Evolutionary conservation across 352 stramenopile species (phyloP), one percentile per base, ranked within the genome.

Genomic region (Phytophthora hybrid): DNA sequence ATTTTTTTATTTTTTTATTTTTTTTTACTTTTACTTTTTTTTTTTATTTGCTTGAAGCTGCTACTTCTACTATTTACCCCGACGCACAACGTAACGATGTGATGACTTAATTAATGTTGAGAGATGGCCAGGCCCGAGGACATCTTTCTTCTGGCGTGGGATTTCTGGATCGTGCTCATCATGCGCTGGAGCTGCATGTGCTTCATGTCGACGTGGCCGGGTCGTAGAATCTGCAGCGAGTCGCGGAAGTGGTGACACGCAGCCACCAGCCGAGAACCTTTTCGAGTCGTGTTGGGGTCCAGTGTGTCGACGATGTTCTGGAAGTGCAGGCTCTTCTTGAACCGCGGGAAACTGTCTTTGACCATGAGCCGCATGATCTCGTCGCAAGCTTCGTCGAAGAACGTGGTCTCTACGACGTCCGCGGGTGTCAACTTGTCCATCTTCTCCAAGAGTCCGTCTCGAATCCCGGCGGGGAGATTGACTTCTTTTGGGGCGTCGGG

Each of bases 361-460:
- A 74, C 89, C 85, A 94, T 93, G 26, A 94, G 71, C n/a, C 74
- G 76, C 83, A 90, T 93, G 73, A 95, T 95, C 77, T 95, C 86
- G 37, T 93, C 78, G 53, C 78, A 87, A 3, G 88, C 80, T 0
- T 76, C 63, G 47, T 93, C 82, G 31, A 90, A 93, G 44, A 94
- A 88, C 0, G 65, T 83, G 14, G 57, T 23, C 14, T 71, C 59
- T 7, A 90, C 44, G 10, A 76, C 37, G 8, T 86, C 78, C 0
- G 59, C 64, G 4, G 77, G 41, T 0, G 57, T 29, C n/a, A 77
- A 69, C 11, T 71, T 75, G 19, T 72, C 63, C 54, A 90, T 64
- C 18, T 70, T 61, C 5, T 81, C 71, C 0, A 82, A 21, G 5
- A 60, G 49, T 11, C 47, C 53, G n/a, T 93, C 85, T 18, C 78